Percentiles rank a stretch among this genome's conserved stretches.
phyloP scores from a whole-genome alignment of 169 alveolate species.

The Plasmodium malariae region DNA sequence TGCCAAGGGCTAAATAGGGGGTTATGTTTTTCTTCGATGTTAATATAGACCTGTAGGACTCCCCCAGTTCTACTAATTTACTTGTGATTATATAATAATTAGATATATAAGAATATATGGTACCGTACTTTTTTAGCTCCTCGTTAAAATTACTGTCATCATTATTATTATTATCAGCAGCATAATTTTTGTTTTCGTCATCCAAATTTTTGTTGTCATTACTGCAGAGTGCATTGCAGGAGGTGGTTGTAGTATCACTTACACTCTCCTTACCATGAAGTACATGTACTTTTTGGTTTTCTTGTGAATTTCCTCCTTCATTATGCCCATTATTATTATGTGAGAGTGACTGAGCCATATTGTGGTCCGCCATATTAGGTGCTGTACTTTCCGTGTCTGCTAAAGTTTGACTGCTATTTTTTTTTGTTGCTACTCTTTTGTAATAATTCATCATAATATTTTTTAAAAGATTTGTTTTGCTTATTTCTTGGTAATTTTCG shows the following conservation, averaged over 20 bases:
- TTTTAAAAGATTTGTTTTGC: constrained; percentile 79
- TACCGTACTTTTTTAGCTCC: constrained; percentile 35
- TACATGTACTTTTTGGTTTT: background rate
- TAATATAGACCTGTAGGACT: constrained; percentile 49
- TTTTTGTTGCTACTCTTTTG: constrained; percentile 41
- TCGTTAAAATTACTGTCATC: constrained; percentile 78
- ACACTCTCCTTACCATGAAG: background rate
- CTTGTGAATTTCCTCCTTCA: background rate
- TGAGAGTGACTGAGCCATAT: background rate
- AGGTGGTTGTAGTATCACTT: too few relatives aligned
- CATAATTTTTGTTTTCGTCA: background rate
- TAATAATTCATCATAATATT: constrained; percentile 72
- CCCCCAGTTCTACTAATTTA: constrained; percentile 54
- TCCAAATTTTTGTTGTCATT: background rate
- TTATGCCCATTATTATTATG: background rate
- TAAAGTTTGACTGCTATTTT: background rate
- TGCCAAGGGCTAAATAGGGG: constrained; percentile 90
- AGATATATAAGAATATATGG: constrained; percentile 57
- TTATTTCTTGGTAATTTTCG: constrained; percentile 78
- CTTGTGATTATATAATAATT: constrained; percentile 38
- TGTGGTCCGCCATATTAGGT: background rate
- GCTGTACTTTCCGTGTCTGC: background rate
- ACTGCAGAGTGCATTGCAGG: too few relatives aligned
- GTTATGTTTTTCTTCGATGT: constrained; percentile 84
- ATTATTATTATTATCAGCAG: background rate